Evolutionary conservation across 2,329 filamentous ascomycete genomes (phyloP).

Genomic region (Cryphonectria nitschkei): DNA sequence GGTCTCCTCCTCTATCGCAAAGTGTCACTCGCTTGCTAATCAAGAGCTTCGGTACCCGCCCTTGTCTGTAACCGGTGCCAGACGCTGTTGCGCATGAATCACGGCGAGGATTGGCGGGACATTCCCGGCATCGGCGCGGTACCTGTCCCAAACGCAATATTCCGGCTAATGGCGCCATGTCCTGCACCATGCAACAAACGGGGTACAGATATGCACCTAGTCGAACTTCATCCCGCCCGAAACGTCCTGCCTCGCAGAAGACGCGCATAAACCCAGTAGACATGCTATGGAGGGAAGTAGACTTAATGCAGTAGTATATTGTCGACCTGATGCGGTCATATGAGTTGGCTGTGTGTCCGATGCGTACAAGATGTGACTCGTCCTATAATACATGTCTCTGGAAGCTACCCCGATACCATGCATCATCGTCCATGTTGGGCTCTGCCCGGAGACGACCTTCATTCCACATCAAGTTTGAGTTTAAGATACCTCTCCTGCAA

Average conservation of each 20-base stretch:
- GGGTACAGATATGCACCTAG: conserved; percentile 8
- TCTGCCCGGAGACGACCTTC: not conserved
- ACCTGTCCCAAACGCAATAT: conserved; percentile 9
- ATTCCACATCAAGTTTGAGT: conserved; percentile 38
- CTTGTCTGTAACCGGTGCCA: conserved; percentile 1
- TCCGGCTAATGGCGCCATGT: conserved; percentile 12
- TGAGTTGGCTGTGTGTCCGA: not conserved
- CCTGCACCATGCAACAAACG: conserved; percentile 8
- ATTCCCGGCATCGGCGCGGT: conserved; percentile 19
- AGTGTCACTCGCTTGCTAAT: conserved; percentile 1
- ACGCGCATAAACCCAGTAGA: not conserved
- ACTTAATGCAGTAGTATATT: not conserved
- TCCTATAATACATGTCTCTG: not conserved
- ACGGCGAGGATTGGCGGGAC: not conserved
- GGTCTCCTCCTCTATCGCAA: not conserved
- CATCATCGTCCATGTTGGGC: not conserved
- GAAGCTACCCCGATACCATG: not conserved
- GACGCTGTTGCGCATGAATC: not conserved
- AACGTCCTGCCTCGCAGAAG: not conserved
- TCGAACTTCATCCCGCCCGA: conserved; percentile 4
- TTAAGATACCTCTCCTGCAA: conserved; percentile 51
- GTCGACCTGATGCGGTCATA: too few species aligned
- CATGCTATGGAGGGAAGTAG: not conserved
- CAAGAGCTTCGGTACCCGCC: not conserved
- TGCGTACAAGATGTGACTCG: not conserved